Percentiles rank a stretch among this genome's conserved stretches.
These are phyloP conservation scores for Fusarium fracticaudum DNA, from an alignment of 2,329 filamentous ascomycete genomes.

Conservation along the genomic window DNA sequence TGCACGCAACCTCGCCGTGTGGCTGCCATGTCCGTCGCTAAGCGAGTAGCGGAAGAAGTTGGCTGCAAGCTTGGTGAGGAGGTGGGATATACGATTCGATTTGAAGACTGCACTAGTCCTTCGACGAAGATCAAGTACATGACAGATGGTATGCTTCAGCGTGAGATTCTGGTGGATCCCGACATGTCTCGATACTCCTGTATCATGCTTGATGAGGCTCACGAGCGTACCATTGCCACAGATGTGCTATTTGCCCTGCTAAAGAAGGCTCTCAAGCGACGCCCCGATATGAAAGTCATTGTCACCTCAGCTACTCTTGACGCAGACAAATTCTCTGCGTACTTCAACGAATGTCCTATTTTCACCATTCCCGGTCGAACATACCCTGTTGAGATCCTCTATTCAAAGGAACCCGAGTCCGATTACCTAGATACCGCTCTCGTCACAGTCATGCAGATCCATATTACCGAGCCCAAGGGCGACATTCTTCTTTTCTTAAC, in stretches of 20 bases:
- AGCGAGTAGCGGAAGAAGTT: slow-evolving; percentile 95
- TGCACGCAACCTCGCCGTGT: slow-evolving; percentile 98
- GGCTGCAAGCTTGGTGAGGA: slow-evolving; percentile 90
- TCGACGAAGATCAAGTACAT: slow-evolving; percentile 98
- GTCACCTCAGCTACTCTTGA: slow-evolving; percentile 97
- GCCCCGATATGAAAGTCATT: slow-evolving; percentile 91
- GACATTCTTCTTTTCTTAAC: slow-evolving; percentile 98
- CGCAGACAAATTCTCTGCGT: slow-evolving; percentile 95
- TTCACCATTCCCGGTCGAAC: slow-evolving; percentile 96
- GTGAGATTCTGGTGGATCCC: slow-evolving; percentile 93
- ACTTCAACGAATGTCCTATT: slow-evolving; percentile 96
- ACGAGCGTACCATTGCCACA: slow-evolving; percentile 95
- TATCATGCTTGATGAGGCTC: slow-evolving; percentile 98
- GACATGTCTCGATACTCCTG: slow-evolving; percentile 90
- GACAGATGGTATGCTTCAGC: slow-evolving; percentile 98
- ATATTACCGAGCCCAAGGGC: slow-evolving; percentile 88
- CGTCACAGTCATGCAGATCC: slow-evolving; percentile 98
- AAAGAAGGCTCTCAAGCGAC: slow-evolving; percentile 89
- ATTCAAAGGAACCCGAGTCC: slow-evolving; percentile 92
- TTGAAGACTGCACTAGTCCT: slow-evolving; percentile 91
- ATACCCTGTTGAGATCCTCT: slow-evolving; percentile 95
- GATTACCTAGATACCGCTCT: slow-evolving; percentile 95
- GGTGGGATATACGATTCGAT: slow-evolving; percentile 97
- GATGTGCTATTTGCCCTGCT: slow-evolving; percentile 94
- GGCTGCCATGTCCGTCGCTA: slow-evolving; percentile 96